phyloP scores from a whole-genome alignment of 2,329 filamentous ascomycete genomes.

The Geoglossum cookeanum region DNA sequence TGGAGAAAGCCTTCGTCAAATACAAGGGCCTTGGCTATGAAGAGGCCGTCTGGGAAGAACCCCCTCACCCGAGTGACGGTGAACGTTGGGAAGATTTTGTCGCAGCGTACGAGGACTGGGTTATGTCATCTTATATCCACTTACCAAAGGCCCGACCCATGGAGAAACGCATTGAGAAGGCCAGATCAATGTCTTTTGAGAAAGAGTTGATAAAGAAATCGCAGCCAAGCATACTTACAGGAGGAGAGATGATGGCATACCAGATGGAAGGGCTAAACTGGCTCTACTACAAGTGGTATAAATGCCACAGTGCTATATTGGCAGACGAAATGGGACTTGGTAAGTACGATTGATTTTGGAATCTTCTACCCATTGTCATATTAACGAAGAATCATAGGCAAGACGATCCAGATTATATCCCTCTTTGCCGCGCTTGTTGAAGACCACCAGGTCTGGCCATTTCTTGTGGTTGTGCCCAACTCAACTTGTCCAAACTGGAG shows the following conservation, averaged over 20 bases:
- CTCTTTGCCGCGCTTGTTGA: conserved; percentile 57
- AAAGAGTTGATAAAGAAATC: conserved; percentile 43
- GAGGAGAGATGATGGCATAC: conserved; percentile 79
- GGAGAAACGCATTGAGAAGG: conserved; percentile 46
- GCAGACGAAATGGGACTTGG: conserved; percentile 97
- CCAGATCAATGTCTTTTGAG: conserved; percentile 46
- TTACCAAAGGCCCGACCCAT: conserved; percentile 35
- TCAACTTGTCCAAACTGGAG: conserved; percentile 83
- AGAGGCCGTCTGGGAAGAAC: conserved; percentile 75
- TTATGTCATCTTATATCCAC: conserved; percentile 58
- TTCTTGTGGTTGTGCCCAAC: conserved; percentile 84
- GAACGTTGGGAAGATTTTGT: conserved; percentile 64
- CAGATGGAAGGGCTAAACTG: conserved; percentile 89
- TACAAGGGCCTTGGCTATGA: conserved; percentile 86
- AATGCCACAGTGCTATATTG: conserved; percentile 67
- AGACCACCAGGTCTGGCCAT: conserved; percentile 64
- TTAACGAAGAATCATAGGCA: conserved; percentile 20
- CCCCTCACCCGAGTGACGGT: conserved; percentile 44
- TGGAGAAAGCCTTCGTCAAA: conserved; percentile 64
- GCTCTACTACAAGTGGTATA: conserved; percentile 79
- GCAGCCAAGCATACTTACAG: conserved; percentile 55
- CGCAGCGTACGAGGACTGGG: conserved; percentile 69
- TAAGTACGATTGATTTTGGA: neutral
- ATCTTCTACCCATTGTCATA: too few relatives aligned
- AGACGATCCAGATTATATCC: conserved; percentile 83